These are phyloP conservation scores for Marchantia polymorpha DNA, from an alignment of 225 moss, liverwort and hornwort species.

Conservation along the genomic window DNA sequence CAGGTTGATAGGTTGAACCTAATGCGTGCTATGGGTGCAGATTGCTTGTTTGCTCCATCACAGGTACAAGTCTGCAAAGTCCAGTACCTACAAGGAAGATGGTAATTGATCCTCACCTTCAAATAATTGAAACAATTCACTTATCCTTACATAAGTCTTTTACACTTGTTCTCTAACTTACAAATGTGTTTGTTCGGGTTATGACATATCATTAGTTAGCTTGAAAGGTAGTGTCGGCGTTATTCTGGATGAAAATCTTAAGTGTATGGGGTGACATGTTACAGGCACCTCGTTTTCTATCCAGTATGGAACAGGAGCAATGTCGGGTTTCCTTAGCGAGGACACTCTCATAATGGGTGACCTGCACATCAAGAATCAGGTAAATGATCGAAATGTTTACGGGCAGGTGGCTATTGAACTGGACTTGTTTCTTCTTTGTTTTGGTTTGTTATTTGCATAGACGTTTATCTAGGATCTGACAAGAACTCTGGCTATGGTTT, in stretches of 20 bases:
- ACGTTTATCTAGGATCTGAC: not conserved
- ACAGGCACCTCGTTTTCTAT: slow-evolving; percentile 77
- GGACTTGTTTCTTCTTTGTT: not conserved
- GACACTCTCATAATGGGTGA: slow-evolving; percentile 70
- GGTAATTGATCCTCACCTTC: slow-evolving; percentile 40
- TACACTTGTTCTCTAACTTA: not conserved
- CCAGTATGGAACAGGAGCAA: slow-evolving; percentile 75
- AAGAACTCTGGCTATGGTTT: not conserved
- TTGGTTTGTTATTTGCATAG: not conserved
- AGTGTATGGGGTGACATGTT: not conserved
- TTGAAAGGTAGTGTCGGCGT: not conserved
- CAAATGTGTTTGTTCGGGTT: not conserved
- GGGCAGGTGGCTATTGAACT: not conserved
- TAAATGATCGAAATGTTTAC: slow-evolving; percentile 10
- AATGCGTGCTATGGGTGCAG: slow-evolving; percentile 32
- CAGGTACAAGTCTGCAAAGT: slow-evolving; percentile 77
- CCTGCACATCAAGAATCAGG: slow-evolving; percentile 69
- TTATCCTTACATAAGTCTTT: not conserved
- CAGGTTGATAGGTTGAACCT: too few relatives aligned
- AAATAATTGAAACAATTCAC: not conserved
- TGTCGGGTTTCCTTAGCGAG: slow-evolving; percentile 82
- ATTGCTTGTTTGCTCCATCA: slow-evolving; percentile 84
- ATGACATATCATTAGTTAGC: too few relatives aligned
- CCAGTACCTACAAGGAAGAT: slow-evolving; percentile 68
- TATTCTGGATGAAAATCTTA: not conserved